Percentiles rank a stretch among this genome's conserved stretches.
Evolutionary conservation across 2,329 filamentous ascomycete genomes (phyloP).

Genomic region (Grosmannia serpens): DNA sequence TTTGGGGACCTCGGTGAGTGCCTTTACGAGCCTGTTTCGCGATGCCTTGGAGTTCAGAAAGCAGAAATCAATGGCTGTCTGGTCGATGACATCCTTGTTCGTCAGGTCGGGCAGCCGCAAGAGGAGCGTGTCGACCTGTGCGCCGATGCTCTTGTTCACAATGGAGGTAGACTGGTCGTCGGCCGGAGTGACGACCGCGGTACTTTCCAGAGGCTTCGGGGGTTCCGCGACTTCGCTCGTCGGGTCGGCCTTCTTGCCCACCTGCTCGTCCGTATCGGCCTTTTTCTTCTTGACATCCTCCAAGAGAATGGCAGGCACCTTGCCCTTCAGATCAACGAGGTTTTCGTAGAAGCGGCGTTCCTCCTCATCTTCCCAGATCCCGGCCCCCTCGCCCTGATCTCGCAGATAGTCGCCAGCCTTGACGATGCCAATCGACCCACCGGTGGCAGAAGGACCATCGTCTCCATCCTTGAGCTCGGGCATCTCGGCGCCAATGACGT

Average conservation of each 20-base stretch:
- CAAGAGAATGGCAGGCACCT: slow-evolving; percentile 84
- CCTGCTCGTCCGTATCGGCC: slow-evolving; percentile 64
- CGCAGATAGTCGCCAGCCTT: slow-evolving; percentile 90
- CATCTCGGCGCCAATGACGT: slow-evolving; percentile 83
- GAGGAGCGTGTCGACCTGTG: slow-evolving; percentile 86
- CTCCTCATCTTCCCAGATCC: slow-evolving; percentile 98
- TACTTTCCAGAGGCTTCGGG: slow-evolving; percentile 37
- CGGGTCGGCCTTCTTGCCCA: slow-evolving; percentile 60
- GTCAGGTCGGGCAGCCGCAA: slow-evolving; percentile 82
- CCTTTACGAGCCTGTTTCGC: slow-evolving; percentile 84
- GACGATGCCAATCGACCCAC: slow-evolving; percentile 79
- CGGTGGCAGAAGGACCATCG: slow-evolving; percentile 49
- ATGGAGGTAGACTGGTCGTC: slow-evolving; percentile 92
- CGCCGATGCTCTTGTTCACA: slow-evolving; percentile 93
- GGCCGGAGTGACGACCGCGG: neutral
- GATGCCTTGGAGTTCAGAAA: slow-evolving; percentile 98
- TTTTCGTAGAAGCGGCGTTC: slow-evolving; percentile 98
- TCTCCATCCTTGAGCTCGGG: slow-evolving; percentile 82
- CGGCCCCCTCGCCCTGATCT: slow-evolving; percentile 78
- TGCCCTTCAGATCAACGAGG: slow-evolving; percentile 85
- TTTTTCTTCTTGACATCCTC: slow-evolving; percentile 97
- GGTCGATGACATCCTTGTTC: slow-evolving; percentile 82
- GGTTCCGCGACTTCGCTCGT: slow-evolving; percentile 27
- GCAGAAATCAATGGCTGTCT: slow-evolving; percentile 91
- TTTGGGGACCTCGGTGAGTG: slow-evolving; percentile 87